Base-by-base conservation (phyloP, 768 basidiomycete genomes). In the Leucocoprinus birnbaumii region DNA sequence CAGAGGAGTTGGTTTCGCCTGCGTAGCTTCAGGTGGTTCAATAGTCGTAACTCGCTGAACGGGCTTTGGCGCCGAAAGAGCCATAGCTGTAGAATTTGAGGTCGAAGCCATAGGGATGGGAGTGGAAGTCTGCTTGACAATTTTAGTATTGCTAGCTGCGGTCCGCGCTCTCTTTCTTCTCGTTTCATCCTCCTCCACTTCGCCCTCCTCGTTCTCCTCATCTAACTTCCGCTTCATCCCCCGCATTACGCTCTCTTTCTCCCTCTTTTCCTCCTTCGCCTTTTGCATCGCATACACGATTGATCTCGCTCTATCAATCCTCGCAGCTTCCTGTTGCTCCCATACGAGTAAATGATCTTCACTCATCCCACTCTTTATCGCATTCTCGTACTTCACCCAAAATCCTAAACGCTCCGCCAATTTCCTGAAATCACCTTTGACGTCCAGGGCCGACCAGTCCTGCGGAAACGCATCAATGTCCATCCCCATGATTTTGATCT, bases 351-450 rank as follows among this genome's bases (percentile, higher is more conserved):
- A 21, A 7, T 53, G 43, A 48, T 63, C 64, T 53, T 58, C 63
- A 2, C 66, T 65, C 51, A 67, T 45, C 26, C 67, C 59, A 11
- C 64, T 64, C 53, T 67, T 70, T 40, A 56, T 60, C 54, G 68
- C 64, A 48, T 65, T 68, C 58, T 69, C 68, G 11, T 66, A 62
- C 54, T 69, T 65, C 54, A 68, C 67, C 56, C 60, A 35, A 45
- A 31, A 67, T 54, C 58, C 68, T 62, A 67, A 62, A 57, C 64
- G 69, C 64, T 67, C 73, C 27, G 62, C 67, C 61, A 68, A 67
- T 56, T 65, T 68, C 58, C 63, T 66, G 27, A 61, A 58, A 8
- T 25, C 52, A 24, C 18, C 44, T 19, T 34, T 53, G 58, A 60
- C 9, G 13, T 44, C 46, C 41, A 31, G 16, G 7, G 31, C 35